phyloP scores from a whole-genome alignment of 1,284 basidiomycete species.

The Cutaneotrichosporon sp. region DNA sequence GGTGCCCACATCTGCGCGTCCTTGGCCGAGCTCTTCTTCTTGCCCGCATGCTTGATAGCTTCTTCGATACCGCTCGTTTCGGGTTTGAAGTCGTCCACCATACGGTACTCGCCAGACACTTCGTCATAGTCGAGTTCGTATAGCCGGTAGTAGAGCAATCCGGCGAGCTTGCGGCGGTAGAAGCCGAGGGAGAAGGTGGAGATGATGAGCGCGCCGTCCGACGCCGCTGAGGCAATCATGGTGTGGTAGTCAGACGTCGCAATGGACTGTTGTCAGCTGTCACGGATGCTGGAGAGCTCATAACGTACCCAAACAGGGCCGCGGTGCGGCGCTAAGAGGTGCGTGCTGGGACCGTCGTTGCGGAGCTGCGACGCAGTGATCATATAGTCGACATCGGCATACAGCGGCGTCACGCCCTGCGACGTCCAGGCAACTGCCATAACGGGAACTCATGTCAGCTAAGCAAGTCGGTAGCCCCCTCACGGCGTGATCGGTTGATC shows the following conservation, averaged over 20 bases:
- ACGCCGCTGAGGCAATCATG: constrained; percentile 72
- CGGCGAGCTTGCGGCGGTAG: constrained; percentile 56
- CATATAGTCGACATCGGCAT: constrained; percentile 44
- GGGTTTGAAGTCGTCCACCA: constrained; percentile 79
- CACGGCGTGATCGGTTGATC: constrained; percentile 36
- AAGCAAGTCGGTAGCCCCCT: constrained; percentile 11
- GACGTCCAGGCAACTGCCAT: constrained; percentile 39
- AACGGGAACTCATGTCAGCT: constrained; percentile 34
- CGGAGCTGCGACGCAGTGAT: constrained; percentile 37
- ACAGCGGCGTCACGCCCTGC: constrained; percentile 37
- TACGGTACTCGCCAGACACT: constrained; percentile 67
- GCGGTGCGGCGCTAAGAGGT: constrained; percentile 33
- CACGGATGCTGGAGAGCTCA: neutral
- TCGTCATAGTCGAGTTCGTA: constrained; percentile 84
- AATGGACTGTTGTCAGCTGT: constrained; percentile 59
- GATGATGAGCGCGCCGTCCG: constrained; percentile 69
- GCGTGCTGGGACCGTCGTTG: constrained; percentile 15
- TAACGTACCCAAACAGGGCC: constrained; percentile 75
- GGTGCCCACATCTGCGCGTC: constrained; percentile 20
- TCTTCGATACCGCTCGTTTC: constrained; percentile 55
- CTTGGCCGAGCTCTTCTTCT: constrained; percentile 22
- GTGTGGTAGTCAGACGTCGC: constrained; percentile 79
- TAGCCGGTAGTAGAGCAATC: constrained; percentile 71
- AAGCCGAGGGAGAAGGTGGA: constrained; percentile 30
- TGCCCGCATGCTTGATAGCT: constrained; percentile 19